phyloP scores from a whole-genome alignment of 768 basidiomycete species.

The Russula vinacea region DNA sequence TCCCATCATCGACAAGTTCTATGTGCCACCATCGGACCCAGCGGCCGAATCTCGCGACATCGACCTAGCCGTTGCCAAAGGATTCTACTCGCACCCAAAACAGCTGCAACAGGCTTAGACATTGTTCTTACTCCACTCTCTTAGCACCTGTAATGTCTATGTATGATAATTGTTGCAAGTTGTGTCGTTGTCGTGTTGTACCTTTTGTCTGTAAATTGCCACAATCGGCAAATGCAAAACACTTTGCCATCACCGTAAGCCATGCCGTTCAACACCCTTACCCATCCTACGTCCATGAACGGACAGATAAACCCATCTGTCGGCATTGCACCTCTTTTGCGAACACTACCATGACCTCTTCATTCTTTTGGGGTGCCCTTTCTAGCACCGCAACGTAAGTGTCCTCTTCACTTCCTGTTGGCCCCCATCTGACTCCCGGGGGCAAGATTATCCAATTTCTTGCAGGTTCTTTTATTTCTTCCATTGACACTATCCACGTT shows the following conservation, averaged over 20 bases:
- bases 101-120: constrained; percentile 19
- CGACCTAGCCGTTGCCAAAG: constrained; percentile 85
- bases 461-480: constrained; percentile 80
- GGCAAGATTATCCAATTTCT: constrained; percentile 63
- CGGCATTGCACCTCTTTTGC: not conserved
- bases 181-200: not conserved
- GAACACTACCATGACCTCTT: constrained; percentile 46
- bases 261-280: not conserved
- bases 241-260: not conserved
- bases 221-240: not conserved
- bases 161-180: not conserved
- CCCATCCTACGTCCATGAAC: not conserved
- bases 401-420: constrained; percentile 8
- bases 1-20: constrained; percentile 91
- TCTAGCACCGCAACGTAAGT: constrained; percentile 52
- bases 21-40: constrained; percentile 83
- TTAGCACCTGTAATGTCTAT: not conserved
- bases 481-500: constrained; percentile 83
- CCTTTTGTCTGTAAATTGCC: not conserved
- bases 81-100: constrained; percentile 57
- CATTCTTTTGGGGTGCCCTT: constrained; percentile 63
- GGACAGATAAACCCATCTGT: constrained; percentile 3
- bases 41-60: constrained; percentile 63
- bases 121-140: not conserved
- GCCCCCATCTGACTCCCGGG: constrained; percentile 23